phyloP scores from a whole-genome alignment of 75 land plant species.

The Sequoia sempervirens region DNA sequence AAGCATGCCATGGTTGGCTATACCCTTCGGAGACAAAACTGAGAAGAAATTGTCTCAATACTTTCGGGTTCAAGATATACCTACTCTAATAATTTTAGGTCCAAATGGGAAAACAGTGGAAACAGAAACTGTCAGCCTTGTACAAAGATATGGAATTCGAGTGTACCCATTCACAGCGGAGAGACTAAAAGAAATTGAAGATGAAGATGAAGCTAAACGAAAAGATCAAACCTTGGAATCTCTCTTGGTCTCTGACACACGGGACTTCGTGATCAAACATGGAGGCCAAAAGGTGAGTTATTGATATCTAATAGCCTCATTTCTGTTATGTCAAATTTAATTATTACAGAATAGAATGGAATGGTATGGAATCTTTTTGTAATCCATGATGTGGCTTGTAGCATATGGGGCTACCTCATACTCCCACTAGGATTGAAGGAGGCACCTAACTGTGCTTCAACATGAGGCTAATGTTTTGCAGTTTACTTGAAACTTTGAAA shows the following conservation, averaged over 20 bases:
- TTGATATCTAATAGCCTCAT: neutral
- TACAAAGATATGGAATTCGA: conserved; percentile 13
- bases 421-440: too few relatives aligned
- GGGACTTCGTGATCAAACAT: conserved; percentile 14
- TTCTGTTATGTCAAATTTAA: neutral
- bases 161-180: conserved; percentile 33
- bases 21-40: conserved; percentile 17
- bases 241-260: conserved; percentile 14
- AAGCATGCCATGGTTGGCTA: conserved; percentile 31
- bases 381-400: too few relatives aligned
- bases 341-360: too few relatives aligned
- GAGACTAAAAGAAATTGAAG: conserved; percentile 13
- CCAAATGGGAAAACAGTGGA: conserved; percentile 29
- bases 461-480: neutral
- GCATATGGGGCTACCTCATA: too few relatives aligned
- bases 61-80: conserved; percentile 24
- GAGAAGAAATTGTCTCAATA: conserved; percentile 14
- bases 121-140: conserved; percentile 5
- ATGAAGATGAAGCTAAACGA: conserved; percentile 15
- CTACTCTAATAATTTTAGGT: conserved; percentile 20
- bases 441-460: neutral
- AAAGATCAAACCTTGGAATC: conserved; percentile 19
- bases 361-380: too few relatives aligned
- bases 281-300: conserved; percentile 13
- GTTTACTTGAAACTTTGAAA: neutral